Percentiles rank a stretch among this genome's conserved stretches.
phyloP scores from a whole-genome alignment of 1,284 basidiomycete genomes.

The Rhodotorula sp. region DNA sequence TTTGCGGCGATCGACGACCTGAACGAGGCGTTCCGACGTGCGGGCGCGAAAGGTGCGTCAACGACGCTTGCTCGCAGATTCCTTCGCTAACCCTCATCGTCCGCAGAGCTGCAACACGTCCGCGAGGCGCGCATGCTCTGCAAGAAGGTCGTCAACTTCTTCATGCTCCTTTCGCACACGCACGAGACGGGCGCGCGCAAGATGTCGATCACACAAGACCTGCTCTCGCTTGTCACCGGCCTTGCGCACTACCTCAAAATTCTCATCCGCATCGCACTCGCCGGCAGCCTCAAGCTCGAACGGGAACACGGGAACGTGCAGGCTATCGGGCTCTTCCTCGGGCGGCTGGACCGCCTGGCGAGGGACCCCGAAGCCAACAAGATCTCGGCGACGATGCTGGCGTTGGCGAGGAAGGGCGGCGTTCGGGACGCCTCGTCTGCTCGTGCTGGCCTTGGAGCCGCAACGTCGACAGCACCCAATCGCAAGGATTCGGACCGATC shows the following conservation, averaged over 20 bases:
- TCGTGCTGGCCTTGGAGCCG: neutral
- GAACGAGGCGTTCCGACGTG: constrained; percentile 79
- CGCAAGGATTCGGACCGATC: constrained; percentile 17
- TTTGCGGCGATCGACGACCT: constrained; percentile 97
- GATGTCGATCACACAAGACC: constrained; percentile 95
- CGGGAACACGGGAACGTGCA: constrained; percentile 77
- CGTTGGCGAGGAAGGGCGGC: constrained; percentile 7
- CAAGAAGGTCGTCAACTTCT: constrained; percentile 97
- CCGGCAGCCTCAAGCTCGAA: constrained; percentile 92
- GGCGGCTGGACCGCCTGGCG: constrained; percentile 85
- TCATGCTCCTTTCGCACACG: constrained; percentile 93
- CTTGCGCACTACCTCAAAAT: constrained; percentile 99
- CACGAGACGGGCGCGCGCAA: constrained; percentile 84
- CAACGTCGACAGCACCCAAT: constrained; percentile 19
- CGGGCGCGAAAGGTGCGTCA: constrained; percentile 72
- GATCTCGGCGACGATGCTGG: constrained; percentile 26
- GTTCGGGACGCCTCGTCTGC: neutral
- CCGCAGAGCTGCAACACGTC: constrained; percentile 89
- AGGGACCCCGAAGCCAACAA: constrained; percentile 59
- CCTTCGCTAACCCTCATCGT: too few species aligned
- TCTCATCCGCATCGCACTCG: constrained; percentile 94
- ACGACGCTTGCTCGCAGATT: neutral
- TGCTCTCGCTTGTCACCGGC: constrained; percentile 96
- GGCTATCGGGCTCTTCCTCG: constrained; percentile 85
- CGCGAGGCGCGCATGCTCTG: constrained; percentile 98